These are phyloP conservation scores for Teunomyces pallodes DNA, from an alignment of 805 yeast genomes.

Conservation along the genomic window DNA sequence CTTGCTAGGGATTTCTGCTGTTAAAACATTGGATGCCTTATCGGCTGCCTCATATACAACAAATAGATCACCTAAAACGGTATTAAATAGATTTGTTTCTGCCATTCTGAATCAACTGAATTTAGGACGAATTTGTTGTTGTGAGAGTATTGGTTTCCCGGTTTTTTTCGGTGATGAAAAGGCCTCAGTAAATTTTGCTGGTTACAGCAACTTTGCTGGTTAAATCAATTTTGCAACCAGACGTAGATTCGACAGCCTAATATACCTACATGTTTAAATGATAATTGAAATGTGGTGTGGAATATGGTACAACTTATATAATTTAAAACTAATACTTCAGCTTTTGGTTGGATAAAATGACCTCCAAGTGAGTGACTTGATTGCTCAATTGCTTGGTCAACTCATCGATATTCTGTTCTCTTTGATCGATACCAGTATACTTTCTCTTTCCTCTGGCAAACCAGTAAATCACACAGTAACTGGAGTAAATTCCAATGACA, in stretches of 20 bases:
- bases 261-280: no score
- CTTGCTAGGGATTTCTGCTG: background rate
- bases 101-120: background rate
- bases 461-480: conserved; percentile 54
- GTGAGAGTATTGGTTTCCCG: background rate
- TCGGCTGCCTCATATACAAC: conserved; percentile 28
- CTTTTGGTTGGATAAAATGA: conserved; percentile 12
- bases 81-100: conserved; percentile 1
- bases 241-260: no score
- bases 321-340: background rate
- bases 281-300: no score
- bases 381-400: conserved; percentile 23
- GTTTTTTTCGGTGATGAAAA: background rate
- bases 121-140: background rate
- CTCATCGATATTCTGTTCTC: conserved; percentile 17
- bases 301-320: no score
- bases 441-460: conserved; percentile 30
- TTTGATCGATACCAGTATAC: conserved; percentile 20
- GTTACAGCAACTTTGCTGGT: background rate
- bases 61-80: conserved; percentile 18
- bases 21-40: conserved; percentile 17
- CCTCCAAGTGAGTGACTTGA: conserved; percentile 22
- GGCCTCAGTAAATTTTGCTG: background rate
- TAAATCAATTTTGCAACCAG: background rate
- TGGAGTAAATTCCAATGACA: conserved; percentile 43